Base-by-base conservation (phyloP, 352 stramenopile genomes). In the Paralagenidium karlingii region DNA sequence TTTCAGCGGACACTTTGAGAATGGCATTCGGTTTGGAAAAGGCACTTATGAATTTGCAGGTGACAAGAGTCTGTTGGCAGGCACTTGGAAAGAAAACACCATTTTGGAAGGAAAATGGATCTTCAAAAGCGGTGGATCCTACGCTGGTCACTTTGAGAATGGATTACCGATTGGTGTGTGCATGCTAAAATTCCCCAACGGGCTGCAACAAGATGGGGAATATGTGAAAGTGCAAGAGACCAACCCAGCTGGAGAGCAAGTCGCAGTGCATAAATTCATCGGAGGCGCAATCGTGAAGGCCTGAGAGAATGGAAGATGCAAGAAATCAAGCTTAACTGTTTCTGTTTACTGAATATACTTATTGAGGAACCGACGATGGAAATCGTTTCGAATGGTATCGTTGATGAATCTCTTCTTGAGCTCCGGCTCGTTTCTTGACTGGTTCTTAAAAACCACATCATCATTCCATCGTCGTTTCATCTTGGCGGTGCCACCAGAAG, bases 361-460 rank as follows among this genome's bases (percentile, higher is more conserved):
- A 56, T 95, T 97, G 41, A 99, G 58, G 64, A 99, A 99, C 43
- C 89, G 69, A 40, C 90, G 93, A 66, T 99, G 96, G 58, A 99
- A 99, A 55, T 99, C 95, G 70, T 98, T 99, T 41, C 96, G 81
- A 45, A 99, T 96, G 7, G 96, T 99, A 67, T 99, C 96, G 63
- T 99, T 99, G 58, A 99, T 98, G 62, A 99, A 99, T 43, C 94
- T 78, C 57, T 98, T 98, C 60, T 88, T 92, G 27, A 94, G 62
- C 55, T 97, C 75, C 5, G 87, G 87, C 55, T 98, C 94, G 45
- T 86, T 87, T 47, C 89, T 83, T 16, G 94, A 96, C 61, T 96
- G 86, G 68, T 99, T 98, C 49, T 97, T 96, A 78, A 99, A 99
- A 20, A 99, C 94, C 13, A 99, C 95, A 66, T 99, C 96, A 53